A percentile compares a stretch with the other conserved stretches of the same genome.
phyloP scores from a whole-genome alignment of 345 rosid species.

The Aethionema arabicum region DNA sequence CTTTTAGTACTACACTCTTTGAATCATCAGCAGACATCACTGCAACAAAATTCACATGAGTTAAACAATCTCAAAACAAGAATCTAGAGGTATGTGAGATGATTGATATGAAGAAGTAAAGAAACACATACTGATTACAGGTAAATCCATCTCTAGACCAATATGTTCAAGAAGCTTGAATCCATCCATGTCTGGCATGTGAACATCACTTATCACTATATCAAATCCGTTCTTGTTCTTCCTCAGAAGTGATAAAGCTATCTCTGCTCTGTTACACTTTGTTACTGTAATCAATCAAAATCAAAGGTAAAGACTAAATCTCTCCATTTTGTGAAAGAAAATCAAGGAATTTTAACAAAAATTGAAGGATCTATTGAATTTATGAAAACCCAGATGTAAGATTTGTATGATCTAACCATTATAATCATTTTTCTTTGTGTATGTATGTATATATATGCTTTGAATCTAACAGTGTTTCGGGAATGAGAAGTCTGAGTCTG shows the following conservation, averaged over 20 bases:
- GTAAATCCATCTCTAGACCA: constrained; percentile 77
- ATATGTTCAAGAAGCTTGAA: constrained; percentile 71
- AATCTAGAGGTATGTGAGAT: background rate
- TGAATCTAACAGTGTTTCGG: constrained; percentile 30
- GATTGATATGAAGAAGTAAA: background rate
- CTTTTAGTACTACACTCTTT: constrained; percentile 61
- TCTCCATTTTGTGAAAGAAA: background rate
- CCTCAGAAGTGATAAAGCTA: constrained; percentile 59
- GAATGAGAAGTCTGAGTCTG: background rate
- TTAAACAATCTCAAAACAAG: constrained; percentile 14
- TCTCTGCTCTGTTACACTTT: constrained; percentile 77
- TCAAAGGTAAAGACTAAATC: background rate
- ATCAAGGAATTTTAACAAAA: background rate
- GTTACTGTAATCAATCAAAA: constrained; percentile 62
- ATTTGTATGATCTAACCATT: background rate
- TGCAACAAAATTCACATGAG: constrained; percentile 25
- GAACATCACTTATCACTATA: constrained; percentile 80
- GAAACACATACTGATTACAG: constrained; percentile 86
- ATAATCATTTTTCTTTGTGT: no score
- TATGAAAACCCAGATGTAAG: background rate
- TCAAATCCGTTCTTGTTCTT: constrained; percentile 55
- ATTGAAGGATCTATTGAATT: constrained; percentile 2
- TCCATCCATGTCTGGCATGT: constrained; percentile 93
- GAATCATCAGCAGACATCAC: constrained; percentile 95
- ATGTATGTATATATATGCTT: background rate